phyloP scores from a whole-genome alignment of 495 filamentous ascomycete genomes.

The Lophiotrema nucula region DNA sequence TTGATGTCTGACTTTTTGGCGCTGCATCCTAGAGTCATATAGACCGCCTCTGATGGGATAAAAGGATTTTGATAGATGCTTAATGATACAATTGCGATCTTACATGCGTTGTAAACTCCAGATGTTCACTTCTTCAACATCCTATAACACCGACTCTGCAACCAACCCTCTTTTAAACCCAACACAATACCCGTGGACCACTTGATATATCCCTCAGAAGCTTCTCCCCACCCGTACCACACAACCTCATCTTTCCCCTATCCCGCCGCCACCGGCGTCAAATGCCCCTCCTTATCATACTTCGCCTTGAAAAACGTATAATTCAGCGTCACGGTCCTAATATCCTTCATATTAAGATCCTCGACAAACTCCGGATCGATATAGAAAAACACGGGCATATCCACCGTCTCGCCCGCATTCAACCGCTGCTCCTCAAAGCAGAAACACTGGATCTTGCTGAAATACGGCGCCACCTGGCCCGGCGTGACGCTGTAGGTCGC shows the following conservation, averaged over 20 bases:
- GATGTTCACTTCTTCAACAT: too few relatives aligned
- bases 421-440: conserved; percentile 97
- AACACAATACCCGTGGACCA: too few relatives aligned
- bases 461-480: conserved; percentile 93
- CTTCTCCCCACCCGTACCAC: too few relatives aligned
- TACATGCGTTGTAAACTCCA: too few relatives aligned
- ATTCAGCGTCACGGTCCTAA: conserved; percentile 90
- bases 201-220: too few relatives aligned
- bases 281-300: conserved; percentile 46
- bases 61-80: too few relatives aligned
- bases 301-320: conserved; percentile 90
- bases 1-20: too few relatives aligned
- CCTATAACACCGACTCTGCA: too few relatives aligned
- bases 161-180: too few relatives aligned
- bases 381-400: conserved; percentile 99
- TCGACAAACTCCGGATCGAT: conserved; percentile 93
- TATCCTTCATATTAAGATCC: conserved; percentile 86
- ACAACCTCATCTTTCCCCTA: not conserved
- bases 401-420: conserved; percentile 92
- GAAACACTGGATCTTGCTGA: conserved; percentile 99
- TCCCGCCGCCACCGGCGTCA: conserved; percentile 38
- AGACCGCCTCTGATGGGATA: too few relatives aligned
- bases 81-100: too few relatives aligned
- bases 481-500: conserved; percentile 97
- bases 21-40: too few relatives aligned